Conservation (phyloP, 768 basidiomycete genomes). For the Glaciozyma antarctica region DNA sequence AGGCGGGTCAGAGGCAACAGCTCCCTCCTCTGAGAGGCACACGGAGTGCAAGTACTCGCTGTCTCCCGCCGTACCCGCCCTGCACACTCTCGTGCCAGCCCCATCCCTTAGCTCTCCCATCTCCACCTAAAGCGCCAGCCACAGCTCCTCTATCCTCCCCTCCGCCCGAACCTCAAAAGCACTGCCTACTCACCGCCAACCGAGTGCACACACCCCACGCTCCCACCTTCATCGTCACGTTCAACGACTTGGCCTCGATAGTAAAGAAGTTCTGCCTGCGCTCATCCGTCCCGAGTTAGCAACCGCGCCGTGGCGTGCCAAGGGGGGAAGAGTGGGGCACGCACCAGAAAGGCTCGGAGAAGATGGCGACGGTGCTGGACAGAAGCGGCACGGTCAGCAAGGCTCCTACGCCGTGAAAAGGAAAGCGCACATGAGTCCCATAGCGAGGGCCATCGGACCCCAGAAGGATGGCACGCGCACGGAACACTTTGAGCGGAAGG, state of each 20-base stretch:
- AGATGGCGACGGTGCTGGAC: slow-evolving; percentile 18
- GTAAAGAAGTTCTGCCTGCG: slow-evolving; percentile 32
- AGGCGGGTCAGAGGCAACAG: too few species aligned
- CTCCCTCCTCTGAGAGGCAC: too few species aligned
- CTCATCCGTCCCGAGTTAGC: background rate
- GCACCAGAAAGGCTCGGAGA: slow-evolving; percentile 30
- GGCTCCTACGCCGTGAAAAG: too few species aligned
- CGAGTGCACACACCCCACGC: slow-evolving; percentile 29
- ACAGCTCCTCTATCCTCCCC: background rate
- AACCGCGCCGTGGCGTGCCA: background rate
- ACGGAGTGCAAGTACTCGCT: too few species aligned
- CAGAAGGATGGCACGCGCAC: slow-evolving; percentile 18
- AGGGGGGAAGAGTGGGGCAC: background rate
- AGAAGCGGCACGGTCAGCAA: background rate
- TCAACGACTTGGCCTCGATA: slow-evolving; percentile 18
- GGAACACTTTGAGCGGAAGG: slow-evolving; percentile 16
- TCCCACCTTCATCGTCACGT: slow-evolving; percentile 28
- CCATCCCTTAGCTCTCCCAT: background rate
- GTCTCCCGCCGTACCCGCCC: too few species aligned
- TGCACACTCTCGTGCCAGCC: too few species aligned
- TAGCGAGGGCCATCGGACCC: slow-evolving; percentile 22
- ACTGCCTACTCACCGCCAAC: background rate
- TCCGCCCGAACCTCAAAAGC: too few species aligned
- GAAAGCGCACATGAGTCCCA: slow-evolving; percentile 15
- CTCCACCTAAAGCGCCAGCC: background rate